phyloP scores from a whole-genome alignment of 1,284 basidiomycete genomes.

The Leccinum fallax region DNA sequence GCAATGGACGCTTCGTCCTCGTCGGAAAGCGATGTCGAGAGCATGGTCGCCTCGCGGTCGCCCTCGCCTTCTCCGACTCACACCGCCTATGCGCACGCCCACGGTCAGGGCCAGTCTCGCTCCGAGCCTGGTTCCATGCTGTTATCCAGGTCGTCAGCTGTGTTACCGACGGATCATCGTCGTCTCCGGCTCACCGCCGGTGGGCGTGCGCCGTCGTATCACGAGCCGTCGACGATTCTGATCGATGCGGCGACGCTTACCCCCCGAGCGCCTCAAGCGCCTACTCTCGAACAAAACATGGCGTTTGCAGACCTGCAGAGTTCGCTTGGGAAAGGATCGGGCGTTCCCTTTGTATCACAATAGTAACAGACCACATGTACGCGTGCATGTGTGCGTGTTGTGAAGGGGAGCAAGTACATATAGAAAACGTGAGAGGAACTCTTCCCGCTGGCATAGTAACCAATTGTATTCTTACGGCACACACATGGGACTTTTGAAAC shows the following conservation, averaged over 20 bases:
- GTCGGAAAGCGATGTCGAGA: slow-evolving; percentile 60
- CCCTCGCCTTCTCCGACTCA: slow-evolving; percentile 44
- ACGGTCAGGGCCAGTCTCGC: background rate
- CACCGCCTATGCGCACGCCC: background rate
- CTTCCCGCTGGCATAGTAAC: slow-evolving; percentile 9
- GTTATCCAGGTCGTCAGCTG: slow-evolving; percentile 9
- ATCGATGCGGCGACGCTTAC: slow-evolving; percentile 53
- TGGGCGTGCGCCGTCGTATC: slow-evolving; percentile 25
- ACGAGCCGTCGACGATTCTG: slow-evolving; percentile 48
- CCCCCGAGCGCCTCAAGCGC: slow-evolving; percentile 50
- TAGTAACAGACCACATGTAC: slow-evolving; percentile 9
- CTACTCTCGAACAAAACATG: slow-evolving; percentile 80
- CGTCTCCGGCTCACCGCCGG: slow-evolving; percentile 19
- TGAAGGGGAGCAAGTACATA: background rate
- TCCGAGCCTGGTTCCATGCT: background rate
- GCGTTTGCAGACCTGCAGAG: slow-evolving; percentile 71
- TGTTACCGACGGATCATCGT: slow-evolving; percentile 13
- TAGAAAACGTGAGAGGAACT: slow-evolving; percentile 1
- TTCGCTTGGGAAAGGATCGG: slow-evolving; percentile 33
- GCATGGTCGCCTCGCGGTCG: slow-evolving; percentile 53
- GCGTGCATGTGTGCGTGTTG: background rate
- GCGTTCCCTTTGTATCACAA: slow-evolving; percentile 12
- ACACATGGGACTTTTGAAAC: slow-evolving; percentile 8
- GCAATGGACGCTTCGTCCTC: background rate
- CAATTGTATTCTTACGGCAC: slow-evolving; percentile 18